phyloP scores from a whole-genome alignment of 169 alveolate genomes.

The Eimeria praecox region DNA sequence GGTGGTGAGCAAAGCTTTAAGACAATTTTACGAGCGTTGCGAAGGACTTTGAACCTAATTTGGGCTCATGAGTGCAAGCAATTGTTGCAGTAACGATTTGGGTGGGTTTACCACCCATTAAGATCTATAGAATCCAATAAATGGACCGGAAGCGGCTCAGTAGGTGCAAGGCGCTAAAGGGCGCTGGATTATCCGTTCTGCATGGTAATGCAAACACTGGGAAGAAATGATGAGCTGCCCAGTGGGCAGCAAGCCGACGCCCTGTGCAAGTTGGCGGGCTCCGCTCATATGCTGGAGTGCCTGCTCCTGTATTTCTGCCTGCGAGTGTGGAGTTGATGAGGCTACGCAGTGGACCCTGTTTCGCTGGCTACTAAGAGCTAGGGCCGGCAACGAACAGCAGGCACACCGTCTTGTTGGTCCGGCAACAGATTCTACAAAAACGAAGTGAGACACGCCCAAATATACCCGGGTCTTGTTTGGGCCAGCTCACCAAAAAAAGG shows the following conservation, averaged over 20 bases:
- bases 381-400: neutral
- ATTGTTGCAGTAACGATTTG: neutral
- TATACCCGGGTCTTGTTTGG: neutral
- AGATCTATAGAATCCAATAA: neutral
- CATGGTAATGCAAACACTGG: neutral
- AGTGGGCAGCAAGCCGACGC: neutral
- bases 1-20: neutral
- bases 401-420: neutral
- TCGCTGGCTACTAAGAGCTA: too few relatives aligned
- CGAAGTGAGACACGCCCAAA: neutral
- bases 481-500: neutral
- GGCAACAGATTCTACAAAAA: neutral
- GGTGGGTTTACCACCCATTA: neutral
- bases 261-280: neutral
- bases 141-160: neutral
- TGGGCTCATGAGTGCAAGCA: neutral
- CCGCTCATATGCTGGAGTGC: neutral
- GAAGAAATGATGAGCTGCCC: neutral
- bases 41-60: neutral
- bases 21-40: neutral
- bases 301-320: neutral
- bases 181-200: neutral
- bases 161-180: neutral
- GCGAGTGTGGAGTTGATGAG: too few relatives aligned
- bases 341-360: too few relatives aligned